Base-by-base conservation (phyloP, 768 basidiomycete genomes). In the Naganishia vishniacii region DNA sequence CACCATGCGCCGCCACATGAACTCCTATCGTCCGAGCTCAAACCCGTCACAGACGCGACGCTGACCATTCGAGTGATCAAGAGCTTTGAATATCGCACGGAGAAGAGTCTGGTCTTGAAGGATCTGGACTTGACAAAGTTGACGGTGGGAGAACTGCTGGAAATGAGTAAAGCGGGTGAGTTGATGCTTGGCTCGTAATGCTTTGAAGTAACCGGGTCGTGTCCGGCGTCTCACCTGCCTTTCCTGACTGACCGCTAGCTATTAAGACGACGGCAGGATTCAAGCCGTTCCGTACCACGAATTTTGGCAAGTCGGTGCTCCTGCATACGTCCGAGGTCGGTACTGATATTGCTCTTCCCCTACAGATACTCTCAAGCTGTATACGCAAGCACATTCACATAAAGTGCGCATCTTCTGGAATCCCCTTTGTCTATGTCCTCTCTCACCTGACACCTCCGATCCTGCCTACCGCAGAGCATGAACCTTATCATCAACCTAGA, bases 401-500 rank as follows among this genome's bases (percentile, higher is more conserved):
- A 99, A 99, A 84, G 94, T 88, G 58, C 20, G 77, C 28, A 12
- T 34, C 16, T 42, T 23, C 26, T 11, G n/a, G n/a, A n/a, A n/a
- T 4, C 13, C 2, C 31, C 42, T 47, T 42, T 41, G 20, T 28
- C 26, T 5, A n/a, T 25, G 4, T 56, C 25, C 4, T 31, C 13
- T 46, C 5, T n/a, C n/a, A 1, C n/a, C 25, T 41, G 49, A 29
- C 20, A 13, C n/a, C 18, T 31, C 34, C 20, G 40, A 26, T 48
- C 53, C 25, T 26, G 41, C 28, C 34, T 62, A 6, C 16, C 71
- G n/a, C 65, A 97, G 94, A 94, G 93, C 1, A 88, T 88, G 32
- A 98, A 99, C 79, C 82, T 99, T 29, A 97, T 99, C 77, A 97
- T 99, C 74, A 99, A 99, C 77, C 83, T 98, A 63, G 91, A 95